A percentile compares a stretch with the other conserved stretches of the same genome.
phyloP scores from a whole-genome alignment of 495 filamentous ascomycete genomes.

The Monascus purpureus region DNA sequence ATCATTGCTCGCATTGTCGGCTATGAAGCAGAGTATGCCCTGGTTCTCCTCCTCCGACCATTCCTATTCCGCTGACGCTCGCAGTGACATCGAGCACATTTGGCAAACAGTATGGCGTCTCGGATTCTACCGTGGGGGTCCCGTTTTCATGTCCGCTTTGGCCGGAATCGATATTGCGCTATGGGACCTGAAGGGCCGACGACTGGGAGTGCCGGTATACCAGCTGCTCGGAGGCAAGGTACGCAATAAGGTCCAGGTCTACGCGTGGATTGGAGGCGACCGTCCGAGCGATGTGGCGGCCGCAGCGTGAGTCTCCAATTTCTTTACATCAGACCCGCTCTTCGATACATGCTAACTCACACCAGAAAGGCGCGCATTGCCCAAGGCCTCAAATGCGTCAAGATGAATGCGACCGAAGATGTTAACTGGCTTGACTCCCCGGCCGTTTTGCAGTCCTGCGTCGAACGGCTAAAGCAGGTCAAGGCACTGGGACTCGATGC shows the following conservation, averaged over 20 bases:
- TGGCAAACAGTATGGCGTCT: constrained; percentile 61
- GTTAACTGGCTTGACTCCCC: constrained; percentile 70
- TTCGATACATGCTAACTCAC: too few species aligned
- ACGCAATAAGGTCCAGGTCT: constrained; percentile 58
- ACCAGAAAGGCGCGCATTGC: constrained; percentile 45
- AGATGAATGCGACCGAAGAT: constrained; percentile 76
- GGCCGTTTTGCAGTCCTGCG: constrained; percentile 42
- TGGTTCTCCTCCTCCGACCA: too few species aligned
- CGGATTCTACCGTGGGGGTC: constrained; percentile 67
- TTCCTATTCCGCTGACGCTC: too few species aligned
- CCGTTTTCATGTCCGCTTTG: constrained; percentile 71
- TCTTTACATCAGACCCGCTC: too few species aligned
- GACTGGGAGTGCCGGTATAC: constrained; percentile 54
- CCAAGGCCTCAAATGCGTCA: constrained; percentile 60
- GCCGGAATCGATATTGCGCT: constrained; percentile 71
- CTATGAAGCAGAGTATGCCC: too few species aligned
- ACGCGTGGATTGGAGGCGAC: constrained; percentile 81
- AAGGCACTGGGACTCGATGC: constrained; percentile 58
- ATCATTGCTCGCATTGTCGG: too few species aligned
- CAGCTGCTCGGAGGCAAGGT: constrained; percentile 67
- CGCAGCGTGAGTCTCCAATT: too few species aligned
- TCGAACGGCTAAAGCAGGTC: constrained; percentile 55
- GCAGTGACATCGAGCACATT: constrained; percentile 65
- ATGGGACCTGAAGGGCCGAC: constrained; percentile 59
- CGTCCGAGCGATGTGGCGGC: constrained; percentile 54